Conservation (phyloP, 1,284 basidiomycete genomes). For the Fomes fomentarius region DNA sequence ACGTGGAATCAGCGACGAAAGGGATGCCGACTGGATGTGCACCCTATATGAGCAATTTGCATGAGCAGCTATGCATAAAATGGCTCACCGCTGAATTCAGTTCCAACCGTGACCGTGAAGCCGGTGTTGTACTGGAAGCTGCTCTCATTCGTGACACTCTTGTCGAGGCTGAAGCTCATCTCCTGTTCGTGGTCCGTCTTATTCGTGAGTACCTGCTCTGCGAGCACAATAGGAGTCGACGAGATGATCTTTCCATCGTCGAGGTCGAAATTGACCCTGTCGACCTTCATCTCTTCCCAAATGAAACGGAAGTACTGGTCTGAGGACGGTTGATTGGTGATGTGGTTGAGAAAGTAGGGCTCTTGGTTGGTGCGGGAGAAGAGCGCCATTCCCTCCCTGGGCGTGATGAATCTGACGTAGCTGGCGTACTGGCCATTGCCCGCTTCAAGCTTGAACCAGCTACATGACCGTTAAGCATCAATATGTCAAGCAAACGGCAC, state of each 20-base stretch:
- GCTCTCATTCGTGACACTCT: not conserved
- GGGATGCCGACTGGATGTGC: slow-evolving; percentile 2
- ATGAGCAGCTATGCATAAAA: no score
- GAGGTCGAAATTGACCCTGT: slow-evolving; percentile 6
- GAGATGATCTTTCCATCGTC: not conserved
- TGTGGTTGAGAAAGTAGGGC: not conserved
- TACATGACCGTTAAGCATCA: not conserved
- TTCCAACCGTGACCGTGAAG: not conserved
- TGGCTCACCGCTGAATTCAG: not conserved
- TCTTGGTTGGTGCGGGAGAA: not conserved
- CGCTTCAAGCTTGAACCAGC: slow-evolving; percentile 10
- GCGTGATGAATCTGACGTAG: not conserved
- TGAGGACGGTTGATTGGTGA: not conserved
- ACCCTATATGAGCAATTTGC: not conserved
- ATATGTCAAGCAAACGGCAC: no score
- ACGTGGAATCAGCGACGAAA: not conserved
- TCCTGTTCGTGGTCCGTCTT: not conserved
- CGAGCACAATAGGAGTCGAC: not conserved
- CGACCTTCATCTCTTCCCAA: slow-evolving; percentile 7
- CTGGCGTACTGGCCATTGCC: not conserved
- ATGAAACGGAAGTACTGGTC: slow-evolving; percentile 9
- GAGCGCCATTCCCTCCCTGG: not conserved
- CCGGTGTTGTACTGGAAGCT: slow-evolving; percentile 2
- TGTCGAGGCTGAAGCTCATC: slow-evolving; percentile 1
- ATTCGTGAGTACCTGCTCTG: slow-evolving; percentile 1